A percentile compares a stretch with the other conserved stretches of the same genome.
Conservation (phyloP, 2,329 filamentous ascomycete genomes). For the Fusarium clavum region DNA sequence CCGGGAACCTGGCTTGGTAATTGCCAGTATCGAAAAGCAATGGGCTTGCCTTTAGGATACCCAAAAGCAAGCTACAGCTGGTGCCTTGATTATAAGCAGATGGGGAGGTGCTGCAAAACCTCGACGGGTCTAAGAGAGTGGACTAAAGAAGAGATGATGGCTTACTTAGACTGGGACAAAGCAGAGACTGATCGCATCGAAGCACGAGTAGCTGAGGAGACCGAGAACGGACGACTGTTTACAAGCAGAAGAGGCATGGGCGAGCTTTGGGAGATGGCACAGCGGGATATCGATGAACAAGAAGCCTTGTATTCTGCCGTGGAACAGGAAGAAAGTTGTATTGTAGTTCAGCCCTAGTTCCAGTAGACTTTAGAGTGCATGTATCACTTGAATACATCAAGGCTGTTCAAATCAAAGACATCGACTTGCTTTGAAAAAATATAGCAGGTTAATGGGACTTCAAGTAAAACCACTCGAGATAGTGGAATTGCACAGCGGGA, state of each 20-base stretch:
- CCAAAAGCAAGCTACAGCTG: not conserved
- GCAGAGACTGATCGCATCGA: not conserved
- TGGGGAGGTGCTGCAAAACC: not conserved
- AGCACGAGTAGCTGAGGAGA: not conserved
- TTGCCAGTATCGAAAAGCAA: too few species aligned
- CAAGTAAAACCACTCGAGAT: conserved; percentile 4
- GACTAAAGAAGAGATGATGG: not conserved
- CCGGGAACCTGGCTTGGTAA: too few species aligned
- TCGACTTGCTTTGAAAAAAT: not conserved
- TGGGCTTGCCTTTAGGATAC: too few species aligned
- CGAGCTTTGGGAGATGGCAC: not conserved
- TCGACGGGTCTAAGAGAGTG: not conserved
- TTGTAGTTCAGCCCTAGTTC: too few species aligned
- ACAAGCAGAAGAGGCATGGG: not conserved
- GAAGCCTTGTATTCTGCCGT: too few species aligned
- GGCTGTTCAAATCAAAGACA: not conserved
- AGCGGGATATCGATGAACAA: too few species aligned
- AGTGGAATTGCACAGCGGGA: not conserved
- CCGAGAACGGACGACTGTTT: not conserved
- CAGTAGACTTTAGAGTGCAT: too few species aligned
- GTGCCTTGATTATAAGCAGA: not conserved
- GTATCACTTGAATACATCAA: too few species aligned
- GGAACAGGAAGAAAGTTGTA: too few species aligned
- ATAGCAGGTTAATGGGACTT: conserved; percentile 7
- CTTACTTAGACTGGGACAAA: not conserved